Percentiles rank a stretch among this genome's conserved stretches.
Conservation (phyloP, 306 rosid genomes). For the Lupinus albus region DNA sequence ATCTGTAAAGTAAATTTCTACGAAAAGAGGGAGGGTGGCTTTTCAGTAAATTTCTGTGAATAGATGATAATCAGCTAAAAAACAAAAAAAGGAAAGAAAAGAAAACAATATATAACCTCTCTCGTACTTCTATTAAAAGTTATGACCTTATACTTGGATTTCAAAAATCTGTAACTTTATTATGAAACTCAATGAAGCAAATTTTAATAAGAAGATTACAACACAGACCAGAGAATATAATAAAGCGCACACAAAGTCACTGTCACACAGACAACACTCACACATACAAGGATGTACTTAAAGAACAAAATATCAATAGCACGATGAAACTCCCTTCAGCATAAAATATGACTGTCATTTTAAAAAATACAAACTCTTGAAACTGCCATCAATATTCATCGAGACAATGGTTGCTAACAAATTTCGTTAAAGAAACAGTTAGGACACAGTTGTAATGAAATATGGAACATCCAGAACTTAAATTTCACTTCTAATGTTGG, state of each 20-base stretch:
- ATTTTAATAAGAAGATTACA: not conserved
- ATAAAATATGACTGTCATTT: not conserved
- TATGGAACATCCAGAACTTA: not conserved
- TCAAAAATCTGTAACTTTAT: conserved; percentile 1
- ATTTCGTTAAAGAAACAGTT: not conserved
- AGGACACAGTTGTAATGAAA: not conserved
- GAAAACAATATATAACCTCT: not conserved
- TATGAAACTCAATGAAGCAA: conserved; percentile 8
- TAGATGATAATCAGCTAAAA: not conserved
- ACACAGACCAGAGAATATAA: not conserved
- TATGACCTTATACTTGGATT: not conserved
- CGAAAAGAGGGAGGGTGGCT: not conserved
- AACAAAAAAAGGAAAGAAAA: not conserved
- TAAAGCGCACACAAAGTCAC: not conserved
- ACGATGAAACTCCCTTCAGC: conserved; percentile 6
- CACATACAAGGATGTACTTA: not conserved
- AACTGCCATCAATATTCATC: not conserved
- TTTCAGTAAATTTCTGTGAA: not conserved
- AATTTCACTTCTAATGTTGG: not conserved
- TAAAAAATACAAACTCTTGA: not conserved
- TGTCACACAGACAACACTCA: not conserved
- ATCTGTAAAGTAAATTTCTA: conserved; percentile 8
- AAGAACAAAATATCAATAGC: not conserved
- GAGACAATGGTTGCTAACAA: not conserved
- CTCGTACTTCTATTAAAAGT: not conserved